A percentile compares a stretch with the other conserved stretches of the same genome.
Evolutionary conservation across 140 eudicot species (phyloP).

Genomic region (Cichorium intybus): DNA sequence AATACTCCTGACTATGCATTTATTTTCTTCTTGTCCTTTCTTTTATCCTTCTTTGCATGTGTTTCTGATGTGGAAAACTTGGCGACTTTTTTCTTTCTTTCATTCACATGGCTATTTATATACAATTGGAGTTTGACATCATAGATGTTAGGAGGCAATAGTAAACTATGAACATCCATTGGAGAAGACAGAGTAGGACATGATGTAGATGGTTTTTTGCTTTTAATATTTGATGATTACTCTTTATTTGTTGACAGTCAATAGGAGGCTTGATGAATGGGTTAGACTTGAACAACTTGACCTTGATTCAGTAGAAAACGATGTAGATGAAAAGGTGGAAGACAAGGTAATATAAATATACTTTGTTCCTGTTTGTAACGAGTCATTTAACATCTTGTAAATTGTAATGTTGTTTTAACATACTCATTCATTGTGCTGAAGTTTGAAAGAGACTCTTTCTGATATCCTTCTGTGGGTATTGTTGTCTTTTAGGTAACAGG

Average conservation of each 20-base stretch:
- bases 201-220: neutral
- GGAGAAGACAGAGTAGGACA: too few relatives aligned
- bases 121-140: neutral
- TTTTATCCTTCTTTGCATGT: too few relatives aligned
- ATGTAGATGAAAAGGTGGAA: constrained; percentile 93
- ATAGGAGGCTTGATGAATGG: constrained; percentile 99
- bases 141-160: neutral
- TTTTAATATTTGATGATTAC: neutral
- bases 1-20: neutral
- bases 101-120: too few relatives aligned
- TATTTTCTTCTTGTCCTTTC: too few relatives aligned
- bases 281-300: constrained; percentile 93
- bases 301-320: constrained; percentile 86
- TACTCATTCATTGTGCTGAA: neutral
- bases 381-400: neutral
- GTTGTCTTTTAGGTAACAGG: constrained; percentile 61
- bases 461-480: constrained; percentile 2
- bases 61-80: too few relatives aligned
- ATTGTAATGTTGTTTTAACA: neutral
- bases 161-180: too few relatives aligned
- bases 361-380: neutral
- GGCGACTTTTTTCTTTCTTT: too few relatives aligned
- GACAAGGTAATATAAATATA: constrained; percentile 63
- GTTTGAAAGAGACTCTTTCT: neutral
- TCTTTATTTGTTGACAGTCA: constrained; percentile 48